Conservation (phyloP, 306 rosid genomes). For the Castanea sativa region DNA sequence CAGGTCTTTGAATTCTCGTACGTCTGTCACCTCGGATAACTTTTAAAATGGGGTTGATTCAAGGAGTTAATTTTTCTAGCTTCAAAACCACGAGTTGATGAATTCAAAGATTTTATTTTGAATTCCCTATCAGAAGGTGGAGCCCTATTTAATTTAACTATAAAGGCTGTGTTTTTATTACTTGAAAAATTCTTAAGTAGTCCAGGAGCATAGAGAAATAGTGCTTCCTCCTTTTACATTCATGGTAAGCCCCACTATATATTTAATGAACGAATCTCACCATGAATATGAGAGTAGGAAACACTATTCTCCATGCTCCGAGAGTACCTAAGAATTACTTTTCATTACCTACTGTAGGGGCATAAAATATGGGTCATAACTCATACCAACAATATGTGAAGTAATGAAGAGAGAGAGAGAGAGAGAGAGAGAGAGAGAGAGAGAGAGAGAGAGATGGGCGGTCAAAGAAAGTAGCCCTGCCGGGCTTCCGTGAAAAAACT, state of each 20-base stretch:
- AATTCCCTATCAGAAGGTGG: conserved; percentile 5
- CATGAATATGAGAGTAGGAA: too few species aligned
- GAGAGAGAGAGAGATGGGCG: conserved; percentile 10
- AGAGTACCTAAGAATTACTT: too few species aligned
- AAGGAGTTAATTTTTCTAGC: conserved; percentile 23
- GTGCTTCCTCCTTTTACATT: too few species aligned
- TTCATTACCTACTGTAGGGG: not conserved
- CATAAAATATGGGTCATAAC: not conserved
- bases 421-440: not conserved
- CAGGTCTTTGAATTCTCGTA: conserved; percentile 42
- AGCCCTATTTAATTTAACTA: not conserved
- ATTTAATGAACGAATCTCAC: too few species aligned
- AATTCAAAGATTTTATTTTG: conserved; percentile 48
- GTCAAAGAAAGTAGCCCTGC: conserved; percentile 59
- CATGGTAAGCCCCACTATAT: too few species aligned
- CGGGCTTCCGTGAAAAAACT: conserved; percentile 36
- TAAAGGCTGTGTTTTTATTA: not conserved
- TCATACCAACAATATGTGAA: conserved; percentile 1
- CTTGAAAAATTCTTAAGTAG: too few species aligned
- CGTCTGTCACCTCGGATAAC: not conserved
- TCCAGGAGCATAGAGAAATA: too few species aligned
- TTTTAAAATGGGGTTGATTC: conserved; percentile 18
- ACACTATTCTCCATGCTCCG: too few species aligned
- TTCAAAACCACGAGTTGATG: conserved; percentile 54
- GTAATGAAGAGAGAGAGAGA: not conserved